phyloP scores from a whole-genome alignment of 192 early-diverging fungal species.

The Chytriomyces confervae region DNA sequence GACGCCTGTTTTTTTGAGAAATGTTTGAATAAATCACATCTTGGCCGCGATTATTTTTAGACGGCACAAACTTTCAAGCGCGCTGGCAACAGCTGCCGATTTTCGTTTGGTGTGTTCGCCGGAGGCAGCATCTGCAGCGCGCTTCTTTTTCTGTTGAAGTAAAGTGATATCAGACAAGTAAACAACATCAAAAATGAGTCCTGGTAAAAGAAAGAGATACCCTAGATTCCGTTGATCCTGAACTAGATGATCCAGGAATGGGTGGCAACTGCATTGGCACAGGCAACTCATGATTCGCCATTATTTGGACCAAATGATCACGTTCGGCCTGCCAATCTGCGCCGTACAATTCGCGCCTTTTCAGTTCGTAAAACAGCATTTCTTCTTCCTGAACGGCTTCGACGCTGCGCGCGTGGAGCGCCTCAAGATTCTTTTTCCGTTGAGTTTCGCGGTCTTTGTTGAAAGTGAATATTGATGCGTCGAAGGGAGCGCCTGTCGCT shows the following conservation, averaged over 20 bases:
- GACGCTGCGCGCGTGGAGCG: conserved; percentile 72
- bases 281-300: conserved; percentile 46
- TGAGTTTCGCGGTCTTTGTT: conserved; percentile 75
- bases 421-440: conserved; percentile 79
- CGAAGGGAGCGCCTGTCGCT: conserved; percentile 36
- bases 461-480: conserved; percentile 47
- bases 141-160: conserved; percentile 18
- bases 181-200: background rate
- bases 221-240: conserved; percentile 2
- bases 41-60: background rate
- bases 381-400: conserved; percentile 83
- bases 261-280: conserved; percentile 19
- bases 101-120: conserved; percentile 25
- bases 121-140: background rate
- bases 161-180: background rate
- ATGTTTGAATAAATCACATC: background rate
- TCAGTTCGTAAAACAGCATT: conserved; percentile 75
- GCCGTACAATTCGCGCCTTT: conserved; percentile 83
- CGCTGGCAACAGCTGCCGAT: background rate
- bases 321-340: conserved; percentile 77
- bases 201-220: conserved; percentile 3
- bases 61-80: too few species aligned
- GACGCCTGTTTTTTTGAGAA: conserved; percentile 13
- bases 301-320: conserved; percentile 73
- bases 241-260: conserved; percentile 11